Base-by-base conservation (phyloP, 2,329 filamentous ascomycete species). In the Clonostachys chloroleuca region DNA sequence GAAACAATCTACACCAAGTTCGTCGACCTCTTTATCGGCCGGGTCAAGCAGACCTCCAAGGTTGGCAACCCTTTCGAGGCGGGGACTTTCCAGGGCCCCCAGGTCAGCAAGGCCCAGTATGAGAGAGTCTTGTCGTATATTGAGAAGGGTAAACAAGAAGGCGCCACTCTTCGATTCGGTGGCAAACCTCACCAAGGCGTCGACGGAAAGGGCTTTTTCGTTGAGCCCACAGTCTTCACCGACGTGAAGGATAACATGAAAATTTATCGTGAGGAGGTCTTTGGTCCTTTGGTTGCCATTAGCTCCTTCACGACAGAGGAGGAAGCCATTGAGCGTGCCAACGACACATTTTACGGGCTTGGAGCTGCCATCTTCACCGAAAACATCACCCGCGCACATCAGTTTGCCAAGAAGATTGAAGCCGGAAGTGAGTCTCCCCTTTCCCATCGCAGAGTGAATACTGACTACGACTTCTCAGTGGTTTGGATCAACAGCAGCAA, bases 161-260 rank as follows among this genome's bases (percentile, higher is more conserved):
- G 86, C n/a, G 84, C 86, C 1, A 86, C 74, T 6, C 71, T 91
- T 1, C 69, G 78, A 17, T 65, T 75, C 3, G 87, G 87, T 12
- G 87, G 86, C 12, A 83, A 82, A 5, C 20, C 34, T 12, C n/a
- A 14, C 56, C 61, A 63, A 51, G 61, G 64, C 12, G 13, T 43
- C 16, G 34, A 34, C 12, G 43, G 43, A 3, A 57, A 52, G 46
- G 58, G 57, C 6, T 60, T 51, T 53, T 60, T 51, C 42, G 40
- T 59, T 37, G 45, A 47, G 6, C 57, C 58, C 9, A 60, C 57
- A 2, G 53, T 61, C 10, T 55, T 60, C 42, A 51, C 51, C 1
- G 51, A 59, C 34, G 56, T 58, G 13, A 52, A 43, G 24, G 45
- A 47, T 4, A 36, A 51, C 13, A 57, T 56, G 52, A 39, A 44